Evolutionary conservation across 148 eudicot species (phyloP), one percentile per base, ranked within the genome.

Genomic region (Amaranthus cruentus): DNA sequence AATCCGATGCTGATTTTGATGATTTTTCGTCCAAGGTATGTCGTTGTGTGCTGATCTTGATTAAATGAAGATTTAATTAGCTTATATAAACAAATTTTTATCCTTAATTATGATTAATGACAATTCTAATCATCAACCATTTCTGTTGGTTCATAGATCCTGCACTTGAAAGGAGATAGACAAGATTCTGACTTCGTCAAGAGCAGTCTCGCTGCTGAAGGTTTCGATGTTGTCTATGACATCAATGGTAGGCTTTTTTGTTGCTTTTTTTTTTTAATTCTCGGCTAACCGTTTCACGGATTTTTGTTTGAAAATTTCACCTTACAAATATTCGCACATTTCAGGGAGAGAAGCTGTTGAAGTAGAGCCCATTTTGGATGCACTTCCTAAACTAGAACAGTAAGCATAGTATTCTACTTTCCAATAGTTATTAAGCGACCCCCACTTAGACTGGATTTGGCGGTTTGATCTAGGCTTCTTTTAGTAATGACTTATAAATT

Each of bases 271-370:
- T 57, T 13, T 3, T 57, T 13, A 38, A 28, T 7, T 48, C 5
- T 48, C 5, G 12, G 6, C 14, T 57, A 3, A 13, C 57, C 3
- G 51, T 54, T 72, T 66, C 4, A 4, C 42, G 58, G n/a, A 28
- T 44, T 9, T 7, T 3, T 66, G 28, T 43, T 54, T 52, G 6
- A 21, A 63, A 43, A 63, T 15, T 38, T 42, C 6, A 43, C 42
- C 47, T 47, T 49, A 70, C 55, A 58, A 56, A 50, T 69, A 47
- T 59, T 66, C 48, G 59, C 53, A 9, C 14, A 18, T 80, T 75
- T 75, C 87, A 94, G 98, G 98, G 47, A 87, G 98, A 78, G 98
- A 91, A 82, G 98, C 98, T n/a, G 88, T 72, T 71, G 98, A 94
- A 81, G 97, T 94, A 42, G 91, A 79, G 70, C 98, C 98, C 2